Conservation (phyloP, 257 asterid species). For the Osmanthus fragrans region DNA sequence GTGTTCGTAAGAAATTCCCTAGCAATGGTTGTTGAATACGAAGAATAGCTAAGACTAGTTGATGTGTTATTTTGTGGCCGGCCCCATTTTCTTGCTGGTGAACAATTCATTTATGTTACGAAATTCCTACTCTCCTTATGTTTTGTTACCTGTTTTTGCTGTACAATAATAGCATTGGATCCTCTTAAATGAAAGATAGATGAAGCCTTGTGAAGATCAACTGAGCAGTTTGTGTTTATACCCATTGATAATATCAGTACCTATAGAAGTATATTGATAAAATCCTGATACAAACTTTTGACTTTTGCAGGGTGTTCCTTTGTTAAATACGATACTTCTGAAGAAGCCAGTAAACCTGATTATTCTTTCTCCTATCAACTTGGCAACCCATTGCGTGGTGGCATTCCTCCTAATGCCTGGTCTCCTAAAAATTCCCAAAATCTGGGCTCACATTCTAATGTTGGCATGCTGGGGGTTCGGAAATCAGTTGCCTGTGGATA, state of each 20-base stretch:
- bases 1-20: too few relatives aligned
- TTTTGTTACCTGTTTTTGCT: too few relatives aligned
- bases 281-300: constrained; percentile 37
- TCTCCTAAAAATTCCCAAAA: constrained; percentile 57
- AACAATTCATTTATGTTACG: too few relatives aligned
- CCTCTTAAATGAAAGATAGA: too few relatives aligned
- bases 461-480: constrained; percentile 53
- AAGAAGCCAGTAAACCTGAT: constrained; percentile 87
- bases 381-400: background rate
- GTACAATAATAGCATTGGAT: too few relatives aligned
- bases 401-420: constrained; percentile 62
- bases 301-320: constrained; percentile 94
- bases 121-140: too few relatives aligned
- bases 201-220: too few relatives aligned
- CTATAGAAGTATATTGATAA: constrained; percentile 27
- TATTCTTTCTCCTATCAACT: constrained; percentile 22
- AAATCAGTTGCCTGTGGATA: constrained; percentile 58
- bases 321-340: constrained; percentile 76
- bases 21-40: too few relatives aligned
- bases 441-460: constrained; percentile 46
- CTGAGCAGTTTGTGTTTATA: background rate
- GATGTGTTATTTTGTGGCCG: too few relatives aligned
- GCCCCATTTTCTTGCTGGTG: too few relatives aligned
- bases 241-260: constrained; percentile 9
- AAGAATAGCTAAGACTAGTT: too few relatives aligned